Evolutionary conservation across 2,329 filamentous ascomycete genomes (phyloP).

Genomic region (Alternaria alternata): DNA sequence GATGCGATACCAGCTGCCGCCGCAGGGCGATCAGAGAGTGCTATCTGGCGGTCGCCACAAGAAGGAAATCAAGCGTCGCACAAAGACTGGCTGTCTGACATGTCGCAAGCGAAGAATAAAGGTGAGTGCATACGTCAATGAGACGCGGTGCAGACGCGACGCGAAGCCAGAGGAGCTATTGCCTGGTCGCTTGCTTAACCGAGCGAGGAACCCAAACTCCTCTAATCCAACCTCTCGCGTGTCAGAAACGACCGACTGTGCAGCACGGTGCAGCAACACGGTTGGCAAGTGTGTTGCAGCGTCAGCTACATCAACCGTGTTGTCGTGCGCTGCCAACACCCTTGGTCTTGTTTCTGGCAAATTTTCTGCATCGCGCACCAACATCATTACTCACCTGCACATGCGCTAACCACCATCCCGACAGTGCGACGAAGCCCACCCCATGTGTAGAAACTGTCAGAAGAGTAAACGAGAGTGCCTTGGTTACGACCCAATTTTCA

Average conservation of each 20-base stretch:
- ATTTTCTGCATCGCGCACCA: constrained; percentile 7
- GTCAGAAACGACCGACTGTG: constrained; percentile 2
- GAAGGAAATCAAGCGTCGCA: constrained; percentile 78
- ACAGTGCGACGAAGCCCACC: constrained; percentile 96
- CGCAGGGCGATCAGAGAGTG: constrained; percentile 60
- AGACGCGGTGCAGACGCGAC: constrained; percentile 38
- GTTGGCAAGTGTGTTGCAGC: neutral
- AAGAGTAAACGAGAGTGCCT: constrained; percentile 88
- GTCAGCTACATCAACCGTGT: neutral
- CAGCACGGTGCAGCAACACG: constrained; percentile 3
- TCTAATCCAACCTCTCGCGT: constrained; percentile 15
- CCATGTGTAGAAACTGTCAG: constrained; percentile 87
- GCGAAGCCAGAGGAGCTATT: constrained; percentile 28
- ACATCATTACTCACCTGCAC: constrained; percentile 18
- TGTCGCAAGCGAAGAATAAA: constrained; percentile 72
- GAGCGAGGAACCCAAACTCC: constrained; percentile 47
- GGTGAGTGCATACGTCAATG: constrained; percentile 57
- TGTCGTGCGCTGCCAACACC: neutral
- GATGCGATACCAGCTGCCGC: constrained; percentile 65
- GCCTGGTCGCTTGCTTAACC: constrained; percentile 39
- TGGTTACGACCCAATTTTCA: constrained; percentile 88
- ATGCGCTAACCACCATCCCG: constrained; percentile 36
- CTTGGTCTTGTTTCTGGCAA: neutral
- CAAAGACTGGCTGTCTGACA: constrained; percentile 73
- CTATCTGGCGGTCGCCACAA: constrained; percentile 70